These are phyloP conservation scores for Macadamia integrifolia DNA, from an alignment of 164 flowering plant species.

Conservation along the genomic window DNA sequence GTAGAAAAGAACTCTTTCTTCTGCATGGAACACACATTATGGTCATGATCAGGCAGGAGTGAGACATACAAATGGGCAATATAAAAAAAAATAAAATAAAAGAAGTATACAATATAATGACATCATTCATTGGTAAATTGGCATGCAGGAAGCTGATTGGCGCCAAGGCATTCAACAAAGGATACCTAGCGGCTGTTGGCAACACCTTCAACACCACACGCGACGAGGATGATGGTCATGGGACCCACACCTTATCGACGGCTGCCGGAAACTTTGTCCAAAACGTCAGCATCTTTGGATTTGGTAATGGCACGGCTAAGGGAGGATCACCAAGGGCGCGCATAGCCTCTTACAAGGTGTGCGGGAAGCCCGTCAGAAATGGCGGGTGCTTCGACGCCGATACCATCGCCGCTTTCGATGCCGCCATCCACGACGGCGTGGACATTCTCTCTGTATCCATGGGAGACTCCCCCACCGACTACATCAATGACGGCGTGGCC, in stretches of 20 bases:
- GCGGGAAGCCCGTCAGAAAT: conserved; percentile 20
- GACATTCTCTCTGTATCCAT: conserved; percentile 46
- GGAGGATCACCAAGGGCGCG: conserved; percentile 49
- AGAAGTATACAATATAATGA: too few relatives aligned
- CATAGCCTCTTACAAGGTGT: conserved; percentile 45
- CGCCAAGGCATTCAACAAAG: conserved; percentile 35
- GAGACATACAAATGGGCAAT: too few relatives aligned
- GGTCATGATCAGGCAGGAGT: too few relatives aligned
- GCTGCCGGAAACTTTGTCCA: conserved; percentile 40
- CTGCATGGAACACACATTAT: too few relatives aligned
- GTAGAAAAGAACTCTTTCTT: too few relatives aligned
- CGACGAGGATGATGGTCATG: conserved; percentile 35
- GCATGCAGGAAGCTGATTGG: conserved; percentile 40
- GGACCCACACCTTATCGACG: conserved; percentile 44
- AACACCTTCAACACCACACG: conserved; percentile 11
- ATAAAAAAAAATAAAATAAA: too few relatives aligned
- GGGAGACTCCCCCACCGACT: neutral
- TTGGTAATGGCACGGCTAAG: conserved; percentile 37
- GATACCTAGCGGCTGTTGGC: neutral
- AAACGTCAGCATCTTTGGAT: conserved; percentile 24
- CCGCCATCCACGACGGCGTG: conserved; percentile 47
- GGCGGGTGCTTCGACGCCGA: conserved; percentile 34
- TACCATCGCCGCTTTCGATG: conserved; percentile 35
- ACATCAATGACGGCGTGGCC: neutral
- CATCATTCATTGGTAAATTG: too few relatives aligned